A percentile compares a stretch with the other conserved stretches of the same genome.
Conservation (phyloP, 2,329 filamentous ascomycete genomes). For the Nothophoma quercina region DNA sequence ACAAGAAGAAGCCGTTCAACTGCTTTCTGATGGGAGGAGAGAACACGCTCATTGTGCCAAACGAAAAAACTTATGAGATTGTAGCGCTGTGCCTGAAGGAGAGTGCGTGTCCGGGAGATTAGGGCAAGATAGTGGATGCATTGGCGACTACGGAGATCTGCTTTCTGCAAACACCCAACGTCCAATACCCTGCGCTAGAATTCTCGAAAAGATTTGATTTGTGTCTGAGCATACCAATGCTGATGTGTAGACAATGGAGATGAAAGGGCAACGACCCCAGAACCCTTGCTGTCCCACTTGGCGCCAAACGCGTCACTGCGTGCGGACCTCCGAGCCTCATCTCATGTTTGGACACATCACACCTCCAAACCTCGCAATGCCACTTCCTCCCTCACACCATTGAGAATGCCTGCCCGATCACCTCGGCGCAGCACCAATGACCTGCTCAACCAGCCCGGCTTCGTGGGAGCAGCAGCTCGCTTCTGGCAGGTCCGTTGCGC, state of each 20-base stretch:
- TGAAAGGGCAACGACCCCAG: not conserved
- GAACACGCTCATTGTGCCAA: not conserved
- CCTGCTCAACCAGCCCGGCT: conserved; percentile 46
- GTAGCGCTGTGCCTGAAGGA: conserved; percentile 3
- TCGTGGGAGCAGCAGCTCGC: conserved; percentile 57
- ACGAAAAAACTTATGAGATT: conserved; percentile 1
- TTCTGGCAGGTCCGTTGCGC: conserved; percentile 56
- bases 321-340: conserved; percentile 38
- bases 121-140: too few species aligned
- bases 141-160: too few species aligned
- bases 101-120: too few species aligned
- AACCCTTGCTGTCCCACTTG: not conserved
- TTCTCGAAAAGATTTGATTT: too few species aligned
- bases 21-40: conserved; percentile 2
- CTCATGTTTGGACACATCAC: conserved; percentile 16
- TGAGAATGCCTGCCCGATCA: conserved; percentile 42
- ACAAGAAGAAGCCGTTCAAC: conserved; percentile 4
- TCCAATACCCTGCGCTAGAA: too few species aligned
- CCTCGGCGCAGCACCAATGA: conserved; percentile 34
- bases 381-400: conserved; percentile 26
- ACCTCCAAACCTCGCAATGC: conserved; percentile 19
- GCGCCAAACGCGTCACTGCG: conserved; percentile 22
- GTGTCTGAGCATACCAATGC: too few species aligned
- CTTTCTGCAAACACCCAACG: too few species aligned
- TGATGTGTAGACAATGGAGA: too few species aligned